Percentiles rank a stretch among this genome's conserved stretches.
These are phyloP conservation scores for Penstemon davidsonii DNA, from an alignment of 257 asterid genomes.

Conservation along the genomic window DNA sequence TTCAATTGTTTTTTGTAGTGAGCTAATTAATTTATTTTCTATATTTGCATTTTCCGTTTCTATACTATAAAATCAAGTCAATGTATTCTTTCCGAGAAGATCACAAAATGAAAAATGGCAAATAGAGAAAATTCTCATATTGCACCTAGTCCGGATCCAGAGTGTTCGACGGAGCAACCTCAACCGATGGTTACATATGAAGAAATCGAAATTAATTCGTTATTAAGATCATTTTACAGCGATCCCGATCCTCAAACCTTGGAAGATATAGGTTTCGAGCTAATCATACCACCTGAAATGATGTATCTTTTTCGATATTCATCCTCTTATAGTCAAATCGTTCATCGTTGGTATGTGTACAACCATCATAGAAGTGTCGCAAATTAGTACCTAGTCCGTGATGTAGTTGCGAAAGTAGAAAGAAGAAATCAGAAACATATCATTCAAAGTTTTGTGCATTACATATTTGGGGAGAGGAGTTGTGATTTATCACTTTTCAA, in stretches of 20 bases:
- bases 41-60: neutral
- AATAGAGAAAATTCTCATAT: neutral
- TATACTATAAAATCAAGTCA: neutral
- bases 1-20: neutral
- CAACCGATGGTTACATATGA: neutral
- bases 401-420: too few species aligned
- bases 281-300: slow-evolving; percentile 7
- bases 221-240: neutral
- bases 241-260: slow-evolving; percentile 1
- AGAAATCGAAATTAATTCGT: neutral
- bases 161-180: neutral
- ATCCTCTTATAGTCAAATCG: neutral
- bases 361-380: too few species aligned
- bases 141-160: neutral
- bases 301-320: neutral
- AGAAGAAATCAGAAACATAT: too few species aligned
- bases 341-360: too few species aligned
- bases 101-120: neutral
- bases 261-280: slow-evolving; percentile 19
- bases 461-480: too few species aligned
- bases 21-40: slow-evolving; percentile 12
- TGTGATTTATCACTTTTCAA: too few species aligned
- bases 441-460: too few species aligned
- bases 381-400: too few species aligned
- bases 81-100: neutral